phyloP scores from a whole-genome alignment of 2,329 filamentous ascomycete species.

The Cladosporium halotolerans region DNA sequence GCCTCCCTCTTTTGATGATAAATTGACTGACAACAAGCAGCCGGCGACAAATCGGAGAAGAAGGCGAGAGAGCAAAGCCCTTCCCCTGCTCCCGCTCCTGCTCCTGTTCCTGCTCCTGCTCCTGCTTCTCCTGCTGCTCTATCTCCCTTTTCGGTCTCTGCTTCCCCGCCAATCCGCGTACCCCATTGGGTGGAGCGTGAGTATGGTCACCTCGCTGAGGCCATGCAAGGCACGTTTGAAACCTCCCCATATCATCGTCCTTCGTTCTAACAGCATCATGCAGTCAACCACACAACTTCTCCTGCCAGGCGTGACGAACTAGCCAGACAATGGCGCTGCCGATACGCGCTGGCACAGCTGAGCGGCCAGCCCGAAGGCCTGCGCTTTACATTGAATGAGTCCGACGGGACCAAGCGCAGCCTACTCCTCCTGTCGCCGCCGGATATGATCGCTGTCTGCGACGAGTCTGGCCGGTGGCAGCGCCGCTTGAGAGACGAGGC shows the following conservation, averaged over 20 bases:
- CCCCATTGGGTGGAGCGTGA: not conserved
- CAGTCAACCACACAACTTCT: not conserved
- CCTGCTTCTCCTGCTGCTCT: no score
- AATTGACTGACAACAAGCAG: not conserved
- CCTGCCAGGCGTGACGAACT: not conserved
- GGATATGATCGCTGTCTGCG: constrained; percentile 5
- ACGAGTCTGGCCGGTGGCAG: constrained; percentile 6
- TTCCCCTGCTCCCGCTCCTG: not conserved
- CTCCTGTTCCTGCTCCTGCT: not conserved
- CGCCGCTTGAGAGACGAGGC: not conserved
- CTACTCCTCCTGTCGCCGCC: constrained; percentile 12
- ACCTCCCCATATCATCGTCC: not conserved
- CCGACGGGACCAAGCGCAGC: not conserved
- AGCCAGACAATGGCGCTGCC: not conserved
- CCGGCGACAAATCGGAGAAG: not conserved
- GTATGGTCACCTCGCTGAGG: not conserved
- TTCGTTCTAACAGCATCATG: not conserved
- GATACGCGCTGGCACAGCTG: not conserved
- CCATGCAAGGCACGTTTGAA: not conserved
- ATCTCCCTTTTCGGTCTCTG: no score
- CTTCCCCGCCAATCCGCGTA: not conserved
- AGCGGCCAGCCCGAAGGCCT: not conserved
- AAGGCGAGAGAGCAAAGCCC: not conserved
- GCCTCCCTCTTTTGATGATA: not conserved
- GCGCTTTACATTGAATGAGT: not conserved